phyloP scores from a whole-genome alignment of 129 eudicot species.

The Logfia minima region DNA sequence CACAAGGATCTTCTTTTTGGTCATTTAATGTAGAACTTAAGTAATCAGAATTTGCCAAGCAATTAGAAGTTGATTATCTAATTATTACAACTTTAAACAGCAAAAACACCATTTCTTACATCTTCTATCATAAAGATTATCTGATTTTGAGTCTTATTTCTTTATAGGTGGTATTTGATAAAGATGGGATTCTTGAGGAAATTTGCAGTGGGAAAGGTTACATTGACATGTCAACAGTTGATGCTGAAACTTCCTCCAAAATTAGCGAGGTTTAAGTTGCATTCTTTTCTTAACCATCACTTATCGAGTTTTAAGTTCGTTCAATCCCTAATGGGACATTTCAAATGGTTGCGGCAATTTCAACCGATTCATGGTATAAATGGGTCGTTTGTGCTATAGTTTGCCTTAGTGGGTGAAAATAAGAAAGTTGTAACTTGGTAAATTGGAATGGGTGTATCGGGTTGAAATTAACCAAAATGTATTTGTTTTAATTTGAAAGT shows the following conservation, averaged over 20 bases:
- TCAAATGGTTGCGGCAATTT: not conserved
- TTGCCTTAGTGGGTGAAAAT: not conserved
- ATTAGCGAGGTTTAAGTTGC: constrained; percentile 70
- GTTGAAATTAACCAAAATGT: not conserved
- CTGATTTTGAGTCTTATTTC: not conserved
- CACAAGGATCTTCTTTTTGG: too few species aligned
- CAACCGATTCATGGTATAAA: not conserved
- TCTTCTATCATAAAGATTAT: not conserved
- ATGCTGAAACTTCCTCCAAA: constrained; percentile 85
- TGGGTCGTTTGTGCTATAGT: not conserved
- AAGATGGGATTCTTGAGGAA: constrained; percentile 83
- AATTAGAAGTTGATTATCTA: too few species aligned
- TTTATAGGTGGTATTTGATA: constrained; percentile 79
- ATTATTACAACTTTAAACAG: not conserved
- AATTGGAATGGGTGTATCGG: not conserved
- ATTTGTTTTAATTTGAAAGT: not conserved
- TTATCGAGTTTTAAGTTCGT: not conserved
- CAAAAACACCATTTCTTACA: not conserved
- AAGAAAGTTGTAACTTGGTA: not conserved
- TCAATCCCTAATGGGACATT: constrained; percentile 4
- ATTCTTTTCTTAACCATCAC: not conserved
- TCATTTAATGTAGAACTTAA: too few species aligned
- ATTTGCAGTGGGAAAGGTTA: constrained; percentile 78
- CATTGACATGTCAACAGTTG: constrained; percentile 99
- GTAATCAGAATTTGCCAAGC: too few species aligned